Base-by-base conservation (phyloP, 2,329 filamentous ascomycete genomes). In the Botrytis porri region DNA sequence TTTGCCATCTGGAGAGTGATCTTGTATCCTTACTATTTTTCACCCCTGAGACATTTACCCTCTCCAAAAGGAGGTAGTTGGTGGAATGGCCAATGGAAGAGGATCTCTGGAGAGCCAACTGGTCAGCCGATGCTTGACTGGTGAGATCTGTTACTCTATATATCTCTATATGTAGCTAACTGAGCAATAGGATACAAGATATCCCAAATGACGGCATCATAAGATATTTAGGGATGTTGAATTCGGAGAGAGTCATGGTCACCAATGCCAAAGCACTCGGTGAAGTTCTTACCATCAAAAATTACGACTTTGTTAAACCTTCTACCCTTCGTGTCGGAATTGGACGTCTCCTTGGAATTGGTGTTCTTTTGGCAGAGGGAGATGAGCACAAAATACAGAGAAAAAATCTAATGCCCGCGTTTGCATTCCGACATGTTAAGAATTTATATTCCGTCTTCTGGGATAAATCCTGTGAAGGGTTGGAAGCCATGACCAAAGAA, bases 381-480 rank as follows among this genome's bases (percentile, higher is more conserved):
- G 93, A 97, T 20, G 93, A 95, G 78, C 95, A 98, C 82, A 96
- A 92, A 83, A 84, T 88, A 78, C 92, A 94, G 83, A 88, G 95
- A 64, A 94, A 92, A 80, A 90, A 91, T 73, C 87, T 97, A 29
- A 89, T 91, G 83, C 94, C 94, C 0, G 93, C 93, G 2, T 97
- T 97, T 81, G 87, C 90, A n/a, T 97, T 93, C 79, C 88, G 94
- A 35, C 93, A 97, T 78, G 85, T 97, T 80, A 97, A 96, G 80
- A 88, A 95, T 74, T 84, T 97, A 22, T 96, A 97, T 78, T 91
- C 93, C 0, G 83, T 92, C 9, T 97, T 98, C 82, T 97, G 94
- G 94, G 78, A 83, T 32, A 97, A 97, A 82, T 88, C 90, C 0
- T 82, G 87, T 12, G 90, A 95, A 80, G 87, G 91, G 77, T 89